Conservation (phyloP, 768 basidiomycete species). For the Lactarius deliciosus region DNA sequence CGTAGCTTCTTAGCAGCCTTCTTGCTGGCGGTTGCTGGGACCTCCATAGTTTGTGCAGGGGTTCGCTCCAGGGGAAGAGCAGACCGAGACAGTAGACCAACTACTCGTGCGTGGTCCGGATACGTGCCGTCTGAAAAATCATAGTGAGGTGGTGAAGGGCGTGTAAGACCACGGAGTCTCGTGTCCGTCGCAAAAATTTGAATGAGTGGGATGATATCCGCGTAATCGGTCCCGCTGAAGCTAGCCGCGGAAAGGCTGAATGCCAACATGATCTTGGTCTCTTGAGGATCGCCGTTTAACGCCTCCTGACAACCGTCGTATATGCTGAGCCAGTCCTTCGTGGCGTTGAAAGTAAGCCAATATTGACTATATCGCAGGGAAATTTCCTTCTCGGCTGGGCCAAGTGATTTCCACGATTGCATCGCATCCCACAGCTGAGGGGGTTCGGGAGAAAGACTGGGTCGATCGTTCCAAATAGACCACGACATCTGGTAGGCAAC, state of each 20-base stretch:
- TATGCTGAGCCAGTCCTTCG: neutral
- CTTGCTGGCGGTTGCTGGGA: neutral
- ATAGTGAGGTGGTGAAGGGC: neutral
- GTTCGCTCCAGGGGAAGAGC: neutral
- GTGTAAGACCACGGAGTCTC: neutral
- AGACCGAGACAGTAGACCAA: neutral
- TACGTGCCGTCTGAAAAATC: neutral
- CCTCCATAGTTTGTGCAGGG: neutral
- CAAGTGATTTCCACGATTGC: neutral
- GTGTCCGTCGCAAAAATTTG: slow-evolving; percentile 5
- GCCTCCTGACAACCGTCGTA: neutral
- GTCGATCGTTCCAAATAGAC: neutral
- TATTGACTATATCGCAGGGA: slow-evolving; percentile 1
- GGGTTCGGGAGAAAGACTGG: no score
- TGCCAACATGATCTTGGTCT: neutral
- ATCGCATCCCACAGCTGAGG: neutral
- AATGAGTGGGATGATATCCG: neutral
- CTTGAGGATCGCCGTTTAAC: neutral
- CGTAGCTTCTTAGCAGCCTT: neutral
- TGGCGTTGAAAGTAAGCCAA: slow-evolving; percentile 11
- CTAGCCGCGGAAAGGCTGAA: slow-evolving; percentile 13
- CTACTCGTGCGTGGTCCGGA: neutral
- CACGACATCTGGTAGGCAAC: slow-evolving; percentile 3
- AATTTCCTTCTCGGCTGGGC: neutral
- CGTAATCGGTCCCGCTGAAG: neutral